Base-by-base conservation (phyloP, 2,329 filamentous ascomycete genomes). In the Colletotrichum limetticola region DNA sequence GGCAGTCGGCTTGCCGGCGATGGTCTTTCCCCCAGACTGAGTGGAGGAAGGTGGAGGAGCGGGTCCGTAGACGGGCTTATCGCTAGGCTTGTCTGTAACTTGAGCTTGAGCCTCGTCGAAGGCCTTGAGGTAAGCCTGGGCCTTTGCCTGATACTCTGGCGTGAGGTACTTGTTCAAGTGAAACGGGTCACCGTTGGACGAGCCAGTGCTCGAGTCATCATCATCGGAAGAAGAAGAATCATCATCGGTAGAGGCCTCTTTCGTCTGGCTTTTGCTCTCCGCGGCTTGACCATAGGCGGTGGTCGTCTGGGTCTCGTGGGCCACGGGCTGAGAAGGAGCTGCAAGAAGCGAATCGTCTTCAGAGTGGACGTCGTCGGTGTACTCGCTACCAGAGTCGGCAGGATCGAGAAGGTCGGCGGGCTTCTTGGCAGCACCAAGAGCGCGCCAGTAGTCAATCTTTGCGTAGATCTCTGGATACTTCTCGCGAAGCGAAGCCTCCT, bases 401-500 rank as follows among this genome's bases (percentile, higher is more conserved):
- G 52, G 22, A 1, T 46, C 62, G 19, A 28, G 14, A 22, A 30
- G 22, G 14, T 28, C 16, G 1, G 52, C 52, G 7, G 64, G 35
- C 49, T 35, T 19, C 14, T 68, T 64, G 16, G 64, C 46, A 8
- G 35, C 64, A 11, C 49, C 46, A 22, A 71, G 57, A 19, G 68
- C 49, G 46, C 57, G 57, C 42, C 49, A 71, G 35, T 62, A 57
- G 35, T 67, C 68, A 11, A 71, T 71, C 35, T 71, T 71, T 9
- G 63, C 63, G 35, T 55, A 71, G 11, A 35, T 68, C 26, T 71
- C 68, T 9, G 63, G 68, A n/a, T 71, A 71, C 57, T 57, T 53
- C 14, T 66, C 64, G 9, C 63, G 64, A 35, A 71, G 64, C 22
- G 64, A 49, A 6, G 9, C 28, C 1, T 53, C 46, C 16, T 62